phyloP scores from a whole-genome alignment of 306 rosid genomes.

The Herpetospermum pedunculosum region DNA sequence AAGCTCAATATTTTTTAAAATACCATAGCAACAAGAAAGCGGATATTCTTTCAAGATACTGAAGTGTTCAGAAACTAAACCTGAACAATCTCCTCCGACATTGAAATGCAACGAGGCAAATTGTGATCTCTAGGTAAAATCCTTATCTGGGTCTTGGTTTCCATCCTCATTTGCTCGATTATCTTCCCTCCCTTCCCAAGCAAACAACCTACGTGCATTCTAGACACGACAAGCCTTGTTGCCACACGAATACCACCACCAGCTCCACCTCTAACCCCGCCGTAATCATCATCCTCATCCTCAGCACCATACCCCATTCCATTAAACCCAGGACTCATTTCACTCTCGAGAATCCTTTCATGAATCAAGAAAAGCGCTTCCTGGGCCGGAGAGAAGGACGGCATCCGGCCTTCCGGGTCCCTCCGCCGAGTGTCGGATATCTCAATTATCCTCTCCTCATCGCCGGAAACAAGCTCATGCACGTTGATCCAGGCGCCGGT shows the following conservation, averaged over 20 bases:
- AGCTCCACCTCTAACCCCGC: conserved; percentile 23
- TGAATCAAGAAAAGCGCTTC: conserved; percentile 84
- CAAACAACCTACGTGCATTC: conserved; percentile 95
- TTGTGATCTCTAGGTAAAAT: conserved; percentile 89
- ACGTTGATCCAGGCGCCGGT: conserved; percentile 99
- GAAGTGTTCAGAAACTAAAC: conserved; percentile 32
- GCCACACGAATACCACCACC: conserved; percentile 45
- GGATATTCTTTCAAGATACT: neutral
- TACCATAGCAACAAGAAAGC: neutral
- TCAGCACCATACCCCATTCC: conserved; percentile 26
- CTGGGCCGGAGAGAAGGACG: conserved; percentile 92
- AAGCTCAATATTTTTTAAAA: neutral
- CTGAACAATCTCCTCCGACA: conserved; percentile 99
- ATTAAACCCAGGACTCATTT: conserved; percentile 32
- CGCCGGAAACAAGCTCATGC: conserved; percentile 75
- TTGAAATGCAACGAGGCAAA: conserved; percentile 88
- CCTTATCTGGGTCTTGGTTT: conserved; percentile 95
- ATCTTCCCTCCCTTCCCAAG: conserved; percentile 98
- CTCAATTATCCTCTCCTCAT: conserved; percentile 93
- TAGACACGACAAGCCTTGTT: conserved; percentile 82
- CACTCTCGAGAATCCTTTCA: conserved; percentile 82
- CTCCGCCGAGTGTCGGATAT: conserved; percentile 92
- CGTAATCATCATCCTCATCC: conserved; percentile 52
- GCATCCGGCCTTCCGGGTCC: conserved; percentile 89
- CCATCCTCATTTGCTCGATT: conserved; percentile 97